These are phyloP conservation scores for Danielia reshetovae DNA, from an alignment of 805 yeast species.

Conservation along the genomic window DNA sequence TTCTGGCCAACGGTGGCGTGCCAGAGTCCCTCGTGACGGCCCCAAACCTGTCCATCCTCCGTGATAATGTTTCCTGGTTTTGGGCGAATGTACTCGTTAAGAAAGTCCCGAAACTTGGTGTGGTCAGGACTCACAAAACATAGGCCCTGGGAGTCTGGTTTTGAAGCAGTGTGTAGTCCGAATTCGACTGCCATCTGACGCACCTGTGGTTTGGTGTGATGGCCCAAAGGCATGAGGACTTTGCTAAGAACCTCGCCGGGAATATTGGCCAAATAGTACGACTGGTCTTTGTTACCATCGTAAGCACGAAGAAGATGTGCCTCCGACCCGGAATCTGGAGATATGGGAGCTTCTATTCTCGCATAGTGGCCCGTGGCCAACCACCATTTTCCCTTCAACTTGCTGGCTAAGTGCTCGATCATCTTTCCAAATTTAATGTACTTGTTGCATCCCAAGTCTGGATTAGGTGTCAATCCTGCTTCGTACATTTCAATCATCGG, in stretches of 20 bases:
- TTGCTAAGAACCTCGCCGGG: constrained; percentile 40
- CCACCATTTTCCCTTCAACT: constrained; percentile 53
- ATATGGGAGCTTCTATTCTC: constrained; percentile 41
- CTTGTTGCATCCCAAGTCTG: constrained; percentile 85
- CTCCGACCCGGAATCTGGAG: constrained; percentile 21
- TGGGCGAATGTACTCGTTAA: constrained; percentile 68
- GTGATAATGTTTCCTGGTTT: constrained; percentile 80
- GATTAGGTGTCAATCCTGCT: constrained; percentile 85
- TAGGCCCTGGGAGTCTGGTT: constrained; percentile 91
- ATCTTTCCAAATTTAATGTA: constrained; percentile 84
- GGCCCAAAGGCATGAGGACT: constrained; percentile 78
- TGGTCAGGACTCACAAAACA: constrained; percentile 77
- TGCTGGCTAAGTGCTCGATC: constrained; percentile 45
- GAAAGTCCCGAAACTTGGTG: constrained; percentile 64
- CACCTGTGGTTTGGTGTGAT: constrained; percentile 68
- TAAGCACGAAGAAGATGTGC: constrained; percentile 54
- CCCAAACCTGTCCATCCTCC: constrained; percentile 71
- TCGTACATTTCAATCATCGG: constrained; percentile 82
- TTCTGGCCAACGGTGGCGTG: constrained; percentile 93
- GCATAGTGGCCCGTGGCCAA: constrained; percentile 87
- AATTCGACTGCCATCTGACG: constrained; percentile 58
- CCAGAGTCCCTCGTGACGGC: constrained; percentile 86
- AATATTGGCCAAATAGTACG: constrained; percentile 80
- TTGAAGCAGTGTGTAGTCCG: constrained; percentile 59
- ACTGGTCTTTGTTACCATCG: constrained; percentile 74